Percentiles rank a stretch among this genome's conserved stretches.
Evolutionary conservation across 208 protist genomes (phyloP).

Genomic region (Phytomonas sp.): DNA sequence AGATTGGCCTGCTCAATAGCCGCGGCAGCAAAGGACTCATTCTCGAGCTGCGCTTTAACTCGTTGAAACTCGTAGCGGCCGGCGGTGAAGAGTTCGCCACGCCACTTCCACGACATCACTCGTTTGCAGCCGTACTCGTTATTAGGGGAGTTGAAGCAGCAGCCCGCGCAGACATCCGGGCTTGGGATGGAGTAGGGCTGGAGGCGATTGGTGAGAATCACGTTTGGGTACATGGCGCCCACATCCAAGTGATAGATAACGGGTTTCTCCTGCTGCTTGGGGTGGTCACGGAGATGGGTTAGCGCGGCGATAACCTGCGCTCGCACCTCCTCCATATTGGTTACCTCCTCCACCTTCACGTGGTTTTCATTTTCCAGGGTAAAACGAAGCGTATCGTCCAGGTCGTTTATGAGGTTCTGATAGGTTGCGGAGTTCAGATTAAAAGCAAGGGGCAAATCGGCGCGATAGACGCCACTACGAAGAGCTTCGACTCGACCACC

Average conservation of each 20-base stretch:
- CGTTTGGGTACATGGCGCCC: constrained; percentile 99
- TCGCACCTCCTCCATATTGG: constrained; percentile 91
- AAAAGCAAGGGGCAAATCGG: constrained; percentile 95
- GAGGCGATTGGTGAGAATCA: constrained; percentile 99
- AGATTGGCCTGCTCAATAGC: constrained; percentile 82
- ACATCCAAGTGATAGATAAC: constrained; percentile 99
- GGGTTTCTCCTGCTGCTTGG: constrained; percentile 79
- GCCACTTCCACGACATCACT: constrained; percentile 98
- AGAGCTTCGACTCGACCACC: constrained; percentile 95
- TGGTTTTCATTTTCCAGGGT: constrained; percentile 86
- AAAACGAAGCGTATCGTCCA: constrained; percentile 91
- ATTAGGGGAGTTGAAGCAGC: constrained; percentile 95
- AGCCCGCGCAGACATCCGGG: constrained; percentile 94
- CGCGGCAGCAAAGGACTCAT: constrained; percentile 86
- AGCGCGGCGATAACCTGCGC: constrained; percentile 73
- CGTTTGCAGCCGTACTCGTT: constrained; percentile 95
- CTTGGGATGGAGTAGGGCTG: constrained; percentile 96
- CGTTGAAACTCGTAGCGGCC: constrained; percentile 90
- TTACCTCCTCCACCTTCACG: constrained; percentile 83
- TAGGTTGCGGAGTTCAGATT: constrained; percentile 88
- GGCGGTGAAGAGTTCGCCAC: constrained; percentile 96
- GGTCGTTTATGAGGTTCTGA: constrained; percentile 90
- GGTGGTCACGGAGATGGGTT: constrained; percentile 74
- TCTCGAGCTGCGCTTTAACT: constrained; percentile 95
- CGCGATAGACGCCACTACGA: constrained; percentile 95